Evolutionary conservation across 2,329 filamentous ascomycete genomes (phyloP), one percentile per base, ranked within the genome.

Genomic region (Ustulina deusta): DNA sequence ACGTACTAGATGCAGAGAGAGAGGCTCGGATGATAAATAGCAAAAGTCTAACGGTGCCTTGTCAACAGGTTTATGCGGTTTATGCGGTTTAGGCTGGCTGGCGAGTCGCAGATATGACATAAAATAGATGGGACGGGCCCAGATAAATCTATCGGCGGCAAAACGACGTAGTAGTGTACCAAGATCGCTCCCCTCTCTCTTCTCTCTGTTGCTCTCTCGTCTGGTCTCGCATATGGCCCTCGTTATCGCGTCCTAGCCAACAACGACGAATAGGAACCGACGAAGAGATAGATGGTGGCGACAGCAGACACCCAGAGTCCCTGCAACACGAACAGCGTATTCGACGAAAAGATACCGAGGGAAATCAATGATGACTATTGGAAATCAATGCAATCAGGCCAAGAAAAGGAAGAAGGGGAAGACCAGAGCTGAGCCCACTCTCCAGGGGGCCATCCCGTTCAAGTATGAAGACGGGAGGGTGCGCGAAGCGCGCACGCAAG

Each of bases 31-130:
- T 20, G 27, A 36, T 1, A 36, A 61, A 38, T 38, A 17, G 46
- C 51, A 36, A 13, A 51, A 49, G 22, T 60, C 42, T 61, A 61
- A 56, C 63, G 49, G 62, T 48, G 59, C 57, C 42, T 56, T 55
- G 48, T 17, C 49, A 62, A 46, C 55, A 66, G 58, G 63, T 54
- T 63, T 55, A 57, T n/a, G n/a, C n/a, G n/a, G n/a, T n/a, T n/a
- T n/a, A 46, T 46, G 61, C 42, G 32, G 58, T 57, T 51, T 56
- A 63, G 46, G 54, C 54, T 55, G 63, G 48, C 64, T 61, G 51
- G 51, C 29, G 57, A 67, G 60, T 61, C 54, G 57, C 64, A 69
- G 64, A 55, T 69, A 69, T 69, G 67, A 67, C 67, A 69, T 69
- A 68, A 64, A 63, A 60, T 55, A 44, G 36, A 60, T 65, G 65